Evolutionary conservation across 2,329 filamentous ascomycete genomes (phyloP), one percentile per base, ranked within the genome.

Genomic region (Rosellinia necatrix): DNA sequence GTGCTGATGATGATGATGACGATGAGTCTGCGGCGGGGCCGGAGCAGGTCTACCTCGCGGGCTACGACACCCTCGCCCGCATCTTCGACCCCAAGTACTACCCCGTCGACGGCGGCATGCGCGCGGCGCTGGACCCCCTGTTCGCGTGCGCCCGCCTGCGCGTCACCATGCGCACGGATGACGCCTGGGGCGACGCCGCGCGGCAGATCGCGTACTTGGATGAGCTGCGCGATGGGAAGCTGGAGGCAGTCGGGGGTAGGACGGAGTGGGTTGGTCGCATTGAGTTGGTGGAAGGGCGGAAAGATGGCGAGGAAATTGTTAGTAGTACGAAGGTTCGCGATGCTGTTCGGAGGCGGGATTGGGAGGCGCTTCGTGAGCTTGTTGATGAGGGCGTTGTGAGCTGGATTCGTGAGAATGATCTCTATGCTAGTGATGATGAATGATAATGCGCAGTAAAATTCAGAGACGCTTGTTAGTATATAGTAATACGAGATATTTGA

Each of bases 11-110:
- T 40, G 2, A 43, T 35, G 35, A 40, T 19, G 25, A 53, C 38
- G 2, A 43, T 35, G 35, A 40, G 17, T 25, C 52, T 12, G 25
- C 53, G 10, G 25, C 15, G 0, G 32, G 27, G 8, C 67, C 70
- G 6, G 75, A 80, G 49, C 88, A 91, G 65, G 74, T 89, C 3
- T 90, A 90, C 66, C 80, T 92, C 2, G 82, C 85, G 1, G 90
- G 90, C 24, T 93, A 85, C 68, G 90, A 93, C 66, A 93, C 90
- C 0, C 74, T 92, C 6, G 83, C 88, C 13, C 82, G 90, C 17
- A 84, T 93, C 49, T 83, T 90, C 50, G 78, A 89, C 44, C 81
- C 87, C 0, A 90, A 88, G 69, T 93, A 93, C 72, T 91, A 91
- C 67, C 60, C 75, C 66, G n/a, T n/a, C n/a, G 30, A 71, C 52